Conservation (phyloP, 257 asterid genomes). For the Solanum dulcamara region DNA sequence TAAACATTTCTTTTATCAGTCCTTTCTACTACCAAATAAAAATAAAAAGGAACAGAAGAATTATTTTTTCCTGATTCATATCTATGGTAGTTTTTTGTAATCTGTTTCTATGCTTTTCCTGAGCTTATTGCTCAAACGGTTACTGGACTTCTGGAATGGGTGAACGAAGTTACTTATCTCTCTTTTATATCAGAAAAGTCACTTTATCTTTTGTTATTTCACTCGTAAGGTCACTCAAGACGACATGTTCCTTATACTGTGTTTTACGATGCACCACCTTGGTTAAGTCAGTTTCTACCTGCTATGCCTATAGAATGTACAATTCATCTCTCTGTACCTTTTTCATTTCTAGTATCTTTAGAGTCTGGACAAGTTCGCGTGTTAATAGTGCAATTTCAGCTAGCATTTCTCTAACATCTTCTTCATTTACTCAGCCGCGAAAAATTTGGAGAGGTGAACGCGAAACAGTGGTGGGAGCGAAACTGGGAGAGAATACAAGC, state of each 20-base stretch:
- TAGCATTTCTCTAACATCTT: background rate
- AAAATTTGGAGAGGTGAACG: slow-evolving; percentile 14
- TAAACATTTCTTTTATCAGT: background rate
- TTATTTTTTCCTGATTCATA: background rate
- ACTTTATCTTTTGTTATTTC: background rate
- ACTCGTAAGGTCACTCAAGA: background rate
- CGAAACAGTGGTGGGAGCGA: slow-evolving; percentile 15
- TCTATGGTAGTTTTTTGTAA: background rate
- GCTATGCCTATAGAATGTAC: background rate
- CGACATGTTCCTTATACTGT: background rate
- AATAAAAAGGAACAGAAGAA: background rate
- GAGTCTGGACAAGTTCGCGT: background rate
- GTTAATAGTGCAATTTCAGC: background rate
- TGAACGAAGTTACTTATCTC: too few relatives aligned
- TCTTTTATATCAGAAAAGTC: background rate
- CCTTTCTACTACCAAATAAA: background rate
- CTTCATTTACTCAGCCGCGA: slow-evolving; percentile 8
- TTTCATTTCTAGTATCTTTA: background rate
- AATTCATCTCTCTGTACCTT: too few relatives aligned
- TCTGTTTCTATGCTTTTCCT: background rate
- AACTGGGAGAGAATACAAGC: slow-evolving; percentile 17
- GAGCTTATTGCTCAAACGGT: too few relatives aligned
- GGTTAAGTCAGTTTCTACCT: background rate
- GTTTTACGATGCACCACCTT: background rate
- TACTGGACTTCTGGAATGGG: too few relatives aligned